Base-by-base conservation (phyloP, 208 protist species). In the Leishmania arabica region DNA sequence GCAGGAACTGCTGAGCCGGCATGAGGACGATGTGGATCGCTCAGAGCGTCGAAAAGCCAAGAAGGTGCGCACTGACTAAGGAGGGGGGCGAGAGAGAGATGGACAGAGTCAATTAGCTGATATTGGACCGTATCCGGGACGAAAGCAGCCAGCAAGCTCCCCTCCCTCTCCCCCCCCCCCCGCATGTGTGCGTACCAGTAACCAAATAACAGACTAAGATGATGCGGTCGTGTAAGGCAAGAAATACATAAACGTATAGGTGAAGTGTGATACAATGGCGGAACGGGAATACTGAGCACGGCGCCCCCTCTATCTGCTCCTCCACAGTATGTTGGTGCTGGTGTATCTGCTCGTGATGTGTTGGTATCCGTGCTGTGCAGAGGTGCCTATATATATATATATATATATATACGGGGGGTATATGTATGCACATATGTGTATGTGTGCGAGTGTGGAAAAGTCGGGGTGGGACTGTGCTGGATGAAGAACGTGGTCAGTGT, bases 21-120 rank as follows among this genome's bases (percentile, higher is more conserved):
- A 89, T 65, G 91, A 85, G 4, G 79, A 86, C 17, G 86, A 90
- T 37, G 78, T 66, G 17, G 83, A 85, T 56, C 77, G 81, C 19
- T 69, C 73, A 45, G 88, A 91, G 62, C 83, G 80, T 34, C 88
- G 82, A 47, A 85, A 91, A 70, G 24, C 90, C 75, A 92, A 91
- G 79, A 86, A 91, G 77, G 80, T 95, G 77, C 89, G 89, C 88
- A 79, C 89, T 62, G 88, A 91, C 73, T 85, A 81, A 86, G 31
- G 9, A 49, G 8, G 9, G 45, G 75, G 51, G 24, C 24, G n/a
- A 86, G 24, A 72, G 17, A 60, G 69, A 53, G 69, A 60, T 24
- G 11, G 47, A 8, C 56, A 31, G 71, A 40, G 73, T 27, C 24
- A 1, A 72, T 19, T 69, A 27, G 27, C 24, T 47, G 9, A 17